Percentiles rank a stretch among this genome's conserved stretches.
Conservation (phyloP, 345 rosid species). For the Luvunga scandens region DNA sequence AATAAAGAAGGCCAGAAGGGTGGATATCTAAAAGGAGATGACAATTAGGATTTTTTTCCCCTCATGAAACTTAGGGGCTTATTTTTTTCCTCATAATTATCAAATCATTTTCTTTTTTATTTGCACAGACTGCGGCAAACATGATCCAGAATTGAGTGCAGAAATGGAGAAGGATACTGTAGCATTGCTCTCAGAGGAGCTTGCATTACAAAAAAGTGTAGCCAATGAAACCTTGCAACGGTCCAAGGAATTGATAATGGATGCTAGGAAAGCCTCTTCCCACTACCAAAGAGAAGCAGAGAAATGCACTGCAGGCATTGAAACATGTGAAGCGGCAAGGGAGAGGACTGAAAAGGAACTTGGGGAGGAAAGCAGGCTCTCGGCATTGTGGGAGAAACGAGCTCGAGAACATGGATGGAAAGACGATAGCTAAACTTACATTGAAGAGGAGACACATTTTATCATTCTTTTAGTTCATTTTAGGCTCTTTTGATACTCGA, state of each 20-base stretch:
- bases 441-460: background rate
- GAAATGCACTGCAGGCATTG: constrained; percentile 37
- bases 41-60: background rate
- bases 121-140: constrained; percentile 33
- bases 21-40: background rate
- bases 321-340: constrained; percentile 41
- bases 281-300: constrained; percentile 44
- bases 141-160: constrained; percentile 28
- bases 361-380: constrained; percentile 28
- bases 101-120: background rate
- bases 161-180: constrained; percentile 37
- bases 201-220: constrained; percentile 32
- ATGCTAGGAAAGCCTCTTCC: constrained; percentile 18
- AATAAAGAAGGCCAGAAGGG: background rate
- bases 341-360: constrained; percentile 37
- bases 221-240: constrained; percentile 33
- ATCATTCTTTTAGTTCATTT: background rate
- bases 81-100: background rate
- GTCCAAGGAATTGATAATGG: constrained; percentile 7
- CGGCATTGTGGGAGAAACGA: constrained; percentile 41
- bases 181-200: constrained; percentile 38
- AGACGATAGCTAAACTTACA: constrained; percentile 1
- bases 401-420: constrained; percentile 38
- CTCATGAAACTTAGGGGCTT: background rate
- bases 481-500: background rate